Base-by-base conservation (phyloP, 768 basidiomycete species). In the Amanita fuliginea region DNA sequence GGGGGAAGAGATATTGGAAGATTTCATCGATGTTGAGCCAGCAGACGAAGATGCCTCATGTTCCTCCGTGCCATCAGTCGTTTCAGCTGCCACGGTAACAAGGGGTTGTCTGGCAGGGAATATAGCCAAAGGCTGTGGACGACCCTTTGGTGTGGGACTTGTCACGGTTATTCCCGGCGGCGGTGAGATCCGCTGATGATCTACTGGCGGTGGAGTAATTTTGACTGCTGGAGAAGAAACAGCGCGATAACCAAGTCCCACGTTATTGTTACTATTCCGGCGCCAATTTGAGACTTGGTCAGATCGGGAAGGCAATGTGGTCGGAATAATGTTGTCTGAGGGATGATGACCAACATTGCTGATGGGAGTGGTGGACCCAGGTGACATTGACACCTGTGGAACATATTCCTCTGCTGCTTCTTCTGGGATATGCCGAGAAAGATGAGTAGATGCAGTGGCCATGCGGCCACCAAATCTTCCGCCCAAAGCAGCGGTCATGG, bases 221-320 rank as follows among this genome's bases (percentile, higher is more conserved):
- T 77, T 86, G 51, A 88, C 78, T 46, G 70, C 74, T 16, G 83
- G 81, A 5, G 83, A 81, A 34, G 82, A 75, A 24, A 72, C 69
- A 26, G 75, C 64, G 49, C 83, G 80, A 56, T 83, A 76, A 36
- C 61, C 62, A 24, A 78, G 81, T 53, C 71, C 79, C 14, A 81
- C 78, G 10, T 84, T 87, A 62, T 86, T 74, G 60, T 80, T 83
- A 24, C 77, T 80, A 37, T 78, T 77, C 46, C 89, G 83, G 61
- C 89, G 77, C 89, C 89, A 92, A 46, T 85, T 88, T 33, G 78
- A 70, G 43, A 78, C 86, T 30, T 77, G 67, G 59, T 92, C 88
- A 1, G 88, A 89, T 65, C 87, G 90, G 61, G 87, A 89, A n/a
- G 81, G 78, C 4, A 64, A 58, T 39, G 61, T 57, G 41, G 47